Base-by-base conservation (phyloP, 164 flowering plant species). In the Chimonanthus salicifolius region DNA sequence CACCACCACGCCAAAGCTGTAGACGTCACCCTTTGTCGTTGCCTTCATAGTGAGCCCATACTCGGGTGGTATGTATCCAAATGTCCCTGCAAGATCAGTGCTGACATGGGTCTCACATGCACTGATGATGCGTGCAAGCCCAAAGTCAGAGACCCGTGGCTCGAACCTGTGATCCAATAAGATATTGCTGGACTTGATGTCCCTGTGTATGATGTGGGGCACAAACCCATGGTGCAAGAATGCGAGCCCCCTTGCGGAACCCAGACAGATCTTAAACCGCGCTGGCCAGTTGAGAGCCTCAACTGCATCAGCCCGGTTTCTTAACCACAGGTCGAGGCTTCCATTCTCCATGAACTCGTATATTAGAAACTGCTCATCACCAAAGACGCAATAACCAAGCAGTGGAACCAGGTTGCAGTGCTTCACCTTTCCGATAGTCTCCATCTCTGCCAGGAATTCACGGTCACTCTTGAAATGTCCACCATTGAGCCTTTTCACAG, bases 291-390 rank as follows among this genome's bases (percentile, higher is more conserved):
- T 82, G 18, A 89, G 84, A 15, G 77, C 45, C 79, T 83, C 84
- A 2, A 84, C 83, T 64, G 87, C 88, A 77, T 85, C 88, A 9
- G 87, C 89, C 18, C 79, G 78, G 74, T 85, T 87, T 76, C 87
- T 83, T 75, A 87, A 70, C 90, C 91, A 86, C n/a, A 84, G 77
- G 51, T 89, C 93, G 49, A 89, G 88, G 83, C 93, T 89, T 20
- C 93, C 91, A 71, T 85, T 85, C 78, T 85, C 86, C 92, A 87
- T 89, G 75, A 85, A 89, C 62, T 89, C 90, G 44, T 89, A 89
- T 62, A 86, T 76, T 67, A 86, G 71, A 68, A 86, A 81, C 74
- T 88, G 82, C 74, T 89, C 91, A 15, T 89, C 89, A 6, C 77
- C 79, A 64, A 73, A 84, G 45, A 82, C 87, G 54, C 91, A 89